Evolutionary conservation across 345 rosid species (phyloP).

Genomic region (Melastoma malabathricum): DNA sequence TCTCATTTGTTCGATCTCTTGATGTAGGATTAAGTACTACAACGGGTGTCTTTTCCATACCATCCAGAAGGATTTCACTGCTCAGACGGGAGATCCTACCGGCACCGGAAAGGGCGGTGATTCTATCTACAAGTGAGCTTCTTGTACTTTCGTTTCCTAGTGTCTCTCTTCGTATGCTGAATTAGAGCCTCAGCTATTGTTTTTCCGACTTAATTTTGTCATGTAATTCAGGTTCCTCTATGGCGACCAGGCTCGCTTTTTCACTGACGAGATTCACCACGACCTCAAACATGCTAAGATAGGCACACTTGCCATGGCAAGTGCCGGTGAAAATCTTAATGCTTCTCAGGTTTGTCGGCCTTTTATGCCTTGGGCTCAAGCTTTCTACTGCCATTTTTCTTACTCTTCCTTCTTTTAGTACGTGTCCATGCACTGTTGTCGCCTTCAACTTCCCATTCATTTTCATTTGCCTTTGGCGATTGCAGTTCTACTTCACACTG

Average conservation of each 20-base stretch:
- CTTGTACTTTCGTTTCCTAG: slow-evolving; percentile 21
- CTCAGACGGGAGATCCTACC: slow-evolving; percentile 76
- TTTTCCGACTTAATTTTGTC: too few species aligned
- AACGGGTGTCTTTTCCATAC: slow-evolving; percentile 79
- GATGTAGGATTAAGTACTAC: slow-evolving; percentile 70
- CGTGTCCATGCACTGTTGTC: too few species aligned
- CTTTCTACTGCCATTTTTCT: too few species aligned
- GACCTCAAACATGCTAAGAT: slow-evolving; percentile 77
- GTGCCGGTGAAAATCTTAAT: slow-evolving; percentile 91
- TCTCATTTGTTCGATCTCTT: slow-evolving; percentile 3
- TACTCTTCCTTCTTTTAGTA: too few species aligned
- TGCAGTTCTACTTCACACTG: slow-evolving; percentile 80
- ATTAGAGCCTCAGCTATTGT: not conserved
- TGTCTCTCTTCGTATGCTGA: not conserved
- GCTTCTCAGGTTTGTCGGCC: slow-evolving; percentile 59
- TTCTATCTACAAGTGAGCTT: slow-evolving; percentile 68
- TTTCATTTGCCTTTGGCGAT: slow-evolving; percentile 11
- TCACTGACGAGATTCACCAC: slow-evolving; percentile 69
- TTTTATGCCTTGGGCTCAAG: too few species aligned
- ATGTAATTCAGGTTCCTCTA: slow-evolving; percentile 42
- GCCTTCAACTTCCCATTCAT: not conserved
- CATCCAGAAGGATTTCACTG: slow-evolving; percentile 83
- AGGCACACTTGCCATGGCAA: slow-evolving; percentile 91
- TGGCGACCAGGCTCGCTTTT: slow-evolving; percentile 91
- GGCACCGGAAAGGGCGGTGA: slow-evolving; percentile 80